A percentile compares a stretch with the other conserved stretches of the same genome.
Conservation (phyloP, 345 rosid species). For the Bruguiera sexangula region DNA sequence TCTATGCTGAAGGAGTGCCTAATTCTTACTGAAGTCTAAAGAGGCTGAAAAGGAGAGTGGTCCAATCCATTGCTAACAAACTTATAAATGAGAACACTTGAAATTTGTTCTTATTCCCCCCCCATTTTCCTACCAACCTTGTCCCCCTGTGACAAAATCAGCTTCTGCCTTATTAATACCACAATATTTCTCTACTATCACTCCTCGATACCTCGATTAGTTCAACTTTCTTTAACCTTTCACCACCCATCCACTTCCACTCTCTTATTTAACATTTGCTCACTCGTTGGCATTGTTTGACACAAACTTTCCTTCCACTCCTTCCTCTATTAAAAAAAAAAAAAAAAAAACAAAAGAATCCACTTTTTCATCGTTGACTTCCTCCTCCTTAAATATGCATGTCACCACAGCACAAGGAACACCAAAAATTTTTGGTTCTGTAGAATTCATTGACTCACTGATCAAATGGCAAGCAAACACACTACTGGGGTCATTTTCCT, state of each 20-base stretch:
- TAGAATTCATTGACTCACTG: neutral
- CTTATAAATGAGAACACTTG: too few species aligned
- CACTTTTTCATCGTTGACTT: neutral
- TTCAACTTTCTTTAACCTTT: conserved; percentile 1
- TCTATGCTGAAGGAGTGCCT: too few species aligned
- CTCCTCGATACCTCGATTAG: neutral
- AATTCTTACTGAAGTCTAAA: too few species aligned
- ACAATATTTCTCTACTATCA: conserved; percentile 12
- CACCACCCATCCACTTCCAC: conserved; percentile 23
- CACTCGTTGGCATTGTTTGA: neutral
- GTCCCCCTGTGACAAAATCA: conserved; percentile 5
- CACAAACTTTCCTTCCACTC: conserved; percentile 14
- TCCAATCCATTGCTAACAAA: too few species aligned
- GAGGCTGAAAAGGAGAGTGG: too few species aligned
- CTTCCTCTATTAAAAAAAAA: neutral
- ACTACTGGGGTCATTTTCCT: conserved; percentile 3
- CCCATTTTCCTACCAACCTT: neutral
- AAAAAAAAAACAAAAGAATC: too few species aligned
- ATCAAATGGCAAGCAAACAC: conserved; percentile 6
- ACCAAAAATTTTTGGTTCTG: neutral
- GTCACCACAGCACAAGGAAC: neutral
- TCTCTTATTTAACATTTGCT: neutral
- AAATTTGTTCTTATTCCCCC: too few species aligned
- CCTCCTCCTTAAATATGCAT: neutral
- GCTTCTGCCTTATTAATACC: conserved; percentile 23